Evolutionary conservation across 169 alveolate genomes (phyloP).

Genomic region (Cryptosporidium sp.): DNA sequence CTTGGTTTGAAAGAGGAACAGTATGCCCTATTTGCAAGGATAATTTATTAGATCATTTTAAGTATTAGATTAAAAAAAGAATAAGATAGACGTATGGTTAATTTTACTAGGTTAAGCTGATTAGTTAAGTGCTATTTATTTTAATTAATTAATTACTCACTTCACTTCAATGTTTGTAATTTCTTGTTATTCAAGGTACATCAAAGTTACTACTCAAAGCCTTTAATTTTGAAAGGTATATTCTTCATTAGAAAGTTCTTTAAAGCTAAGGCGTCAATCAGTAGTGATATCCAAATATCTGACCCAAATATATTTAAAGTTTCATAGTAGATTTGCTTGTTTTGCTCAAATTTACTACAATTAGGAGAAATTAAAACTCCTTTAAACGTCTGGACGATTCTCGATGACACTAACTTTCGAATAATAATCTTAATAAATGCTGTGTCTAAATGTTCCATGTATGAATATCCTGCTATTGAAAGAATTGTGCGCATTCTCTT

Average conservation of each 20-base stretch:
- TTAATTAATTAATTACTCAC: background rate
- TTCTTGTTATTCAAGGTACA: background rate
- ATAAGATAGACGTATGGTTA: background rate
- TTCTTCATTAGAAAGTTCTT: conserved; percentile 14
- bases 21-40: conserved; percentile 83
- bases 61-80: background rate
- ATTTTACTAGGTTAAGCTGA: background rate
- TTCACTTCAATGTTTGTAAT: background rate
- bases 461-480: conserved; percentile 20
- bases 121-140: background rate
- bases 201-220: background rate
- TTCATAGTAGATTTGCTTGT: background rate
- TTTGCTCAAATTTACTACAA: background rate
- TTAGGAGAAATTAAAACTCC: background rate
- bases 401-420: conserved; percentile 11
- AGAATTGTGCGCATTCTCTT: conserved; percentile 34
- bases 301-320: conserved; percentile 18
- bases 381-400: conserved; percentile 34
- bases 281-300: conserved; percentile 27
- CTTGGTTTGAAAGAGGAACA: conserved; percentile 80
- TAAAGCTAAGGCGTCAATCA: background rate
- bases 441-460: conserved; percentile 7
- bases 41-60: conserved; percentile 75
- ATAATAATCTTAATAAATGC: conserved; percentile 8
- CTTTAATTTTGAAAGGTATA: conserved; percentile 19